Evolutionary conservation across 2,329 filamentous ascomycete genomes (phyloP), one percentile per base, ranked within the genome.

Genomic region (Penicillium paneum): DNA sequence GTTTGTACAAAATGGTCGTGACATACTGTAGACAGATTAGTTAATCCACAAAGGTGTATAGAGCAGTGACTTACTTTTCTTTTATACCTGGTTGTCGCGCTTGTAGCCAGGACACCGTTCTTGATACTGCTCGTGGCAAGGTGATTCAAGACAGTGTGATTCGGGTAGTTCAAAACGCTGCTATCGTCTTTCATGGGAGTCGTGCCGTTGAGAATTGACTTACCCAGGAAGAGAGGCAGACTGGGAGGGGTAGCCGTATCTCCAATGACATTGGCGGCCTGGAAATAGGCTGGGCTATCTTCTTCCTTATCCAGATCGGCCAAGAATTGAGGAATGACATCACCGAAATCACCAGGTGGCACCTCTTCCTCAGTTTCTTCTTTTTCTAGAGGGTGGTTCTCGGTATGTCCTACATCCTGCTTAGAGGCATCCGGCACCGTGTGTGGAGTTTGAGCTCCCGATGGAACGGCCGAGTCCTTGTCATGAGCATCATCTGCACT

Each of bases 101-200:
- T 97, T 6, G 96, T 95, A 32, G 94, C 94, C 61, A 99, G 80
- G 26, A 97, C 90, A 59, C 93, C 92, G 64, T 96, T 91, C 78
- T 96, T 97, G 74, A 99, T 99, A 73, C 92, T 97, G 74, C 93
- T 97, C 3, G 94, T 99, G 45, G 93, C 93, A 64, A 99, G 79
- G 73, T 99, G 94, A 64, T 99, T 99, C 59, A 99, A 78, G 31
- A 97, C 91, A 0, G 94, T 97, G 69, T 99, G 93, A 67, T 97
- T 99, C 13, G 94, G 94, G 83, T 97, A 93, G 63, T 91, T 94
- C 60, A 99, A 78, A 57, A 99, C 94, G 75, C 92, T 97, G 73
- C 93, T 96, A 75, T 99, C 94, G 71, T 99, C 94, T 78, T 97
- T 97, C 81, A 96, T 91, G 7, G 93, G 86, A 26, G 90, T 91